Evolutionary conservation across 2,329 filamentous ascomycete genomes (phyloP), one percentile per base, ranked within the genome.

Genomic region (Xylaria sp.): DNA sequence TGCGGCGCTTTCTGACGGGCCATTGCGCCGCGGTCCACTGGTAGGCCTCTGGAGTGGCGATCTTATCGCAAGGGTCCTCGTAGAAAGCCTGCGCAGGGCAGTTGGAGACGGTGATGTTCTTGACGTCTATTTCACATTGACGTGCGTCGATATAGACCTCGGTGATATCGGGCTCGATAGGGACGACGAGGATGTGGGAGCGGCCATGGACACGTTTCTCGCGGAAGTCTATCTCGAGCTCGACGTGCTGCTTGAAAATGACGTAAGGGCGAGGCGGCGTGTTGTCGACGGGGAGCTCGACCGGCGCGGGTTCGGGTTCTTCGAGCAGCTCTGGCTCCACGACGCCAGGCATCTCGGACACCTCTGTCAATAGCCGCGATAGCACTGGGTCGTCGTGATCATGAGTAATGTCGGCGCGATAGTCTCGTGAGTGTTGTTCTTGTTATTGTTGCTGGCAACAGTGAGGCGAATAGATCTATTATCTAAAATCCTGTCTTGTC

Each of bases 171-270:
- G 88, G 81, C 50, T 70, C 70, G 48, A 85, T 67, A 66, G 86
- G 84, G 73, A 92, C 90, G 62, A 98, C 89, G 34, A 90, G 92
- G 73, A 99, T 92, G 73, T 94, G 91, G 8, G 92, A 93, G 71
- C 88, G 91, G 59, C 96, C 96, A 69, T 88, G 90, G 75, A 98
- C 82, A 76, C 85, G 87, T 80, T 90, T 91, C 62, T 88, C 88
- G 71, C 88, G 86, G 78, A 99, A 97, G 81, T 97, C 92, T 77
- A 99, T 85, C 75, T 98, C 94, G 68, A 99, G 85, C 75, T 94
- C 91, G 58, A 99, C 90, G 78, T 93, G 92, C 81, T 98, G 95
- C 81, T 94, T 91, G 63, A 93, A 86, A 66, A 98, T 82, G 48
- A 86, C 77, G 69, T 83, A 86, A 53, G 78, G 77, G 47, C 80